Conservation (phyloP, 2,329 filamentous ascomycete genomes). For the Botrytis tulipae region DNA sequence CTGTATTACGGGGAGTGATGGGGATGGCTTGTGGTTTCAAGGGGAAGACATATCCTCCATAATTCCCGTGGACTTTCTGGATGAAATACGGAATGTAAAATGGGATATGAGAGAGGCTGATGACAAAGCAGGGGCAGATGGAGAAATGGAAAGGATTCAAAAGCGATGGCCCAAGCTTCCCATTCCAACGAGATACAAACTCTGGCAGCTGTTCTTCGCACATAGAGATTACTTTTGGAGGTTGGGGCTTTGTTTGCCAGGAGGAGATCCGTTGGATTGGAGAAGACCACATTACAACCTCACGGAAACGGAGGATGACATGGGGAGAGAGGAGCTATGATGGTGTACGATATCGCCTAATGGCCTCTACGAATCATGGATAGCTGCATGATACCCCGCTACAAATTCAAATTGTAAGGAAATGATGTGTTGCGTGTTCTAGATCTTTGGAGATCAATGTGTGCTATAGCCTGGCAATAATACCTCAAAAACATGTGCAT, state of each 20-base stretch:
- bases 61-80: neutral
- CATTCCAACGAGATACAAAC: conserved; percentile 55
- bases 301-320: conserved; percentile 29
- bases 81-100: neutral
- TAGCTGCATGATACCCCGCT: neutral
- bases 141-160: conserved; percentile 27
- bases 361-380: neutral
- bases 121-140: conserved; percentile 15
- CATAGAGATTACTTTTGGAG: conserved; percentile 98
- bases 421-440: neutral
- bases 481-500: neutral
- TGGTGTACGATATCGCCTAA: neutral
- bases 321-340: conserved; percentile 1
- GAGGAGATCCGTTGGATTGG: conserved; percentile 70
- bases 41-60: neutral
- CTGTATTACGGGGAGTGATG: conserved; percentile 63
- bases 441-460: neutral
- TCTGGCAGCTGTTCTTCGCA: conserved; percentile 92
- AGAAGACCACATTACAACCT: conserved; percentile 51
- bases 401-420: neutral
- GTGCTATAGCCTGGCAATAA: neutral
- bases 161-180: conserved; percentile 24
- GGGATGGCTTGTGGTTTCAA: conserved; percentile 23
- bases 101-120: neutral
- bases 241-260: conserved; percentile 83